phyloP scores from a whole-genome alignment of 1,284 basidiomycete genomes.

The Cystobasidium slooffiae region DNA sequence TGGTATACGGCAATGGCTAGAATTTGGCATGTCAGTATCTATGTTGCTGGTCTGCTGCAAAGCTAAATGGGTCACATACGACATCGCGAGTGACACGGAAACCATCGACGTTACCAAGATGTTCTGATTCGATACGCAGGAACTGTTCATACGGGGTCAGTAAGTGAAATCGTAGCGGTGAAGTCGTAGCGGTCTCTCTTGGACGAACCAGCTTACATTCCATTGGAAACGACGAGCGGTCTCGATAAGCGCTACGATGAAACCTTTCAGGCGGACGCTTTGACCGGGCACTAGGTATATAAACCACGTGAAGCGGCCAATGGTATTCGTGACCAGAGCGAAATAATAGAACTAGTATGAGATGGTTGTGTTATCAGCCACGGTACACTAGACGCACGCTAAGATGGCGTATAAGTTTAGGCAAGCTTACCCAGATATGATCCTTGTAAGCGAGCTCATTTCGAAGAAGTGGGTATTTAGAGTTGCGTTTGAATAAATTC shows the following conservation, averaged over 20 bases:
- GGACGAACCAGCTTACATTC: conserved; percentile 33
- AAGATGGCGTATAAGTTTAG: background rate
- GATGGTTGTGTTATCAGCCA: background rate
- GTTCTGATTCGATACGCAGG: conserved; percentile 42
- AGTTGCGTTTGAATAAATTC: conserved; percentile 48
- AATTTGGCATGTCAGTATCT: background rate
- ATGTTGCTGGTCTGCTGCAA: background rate
- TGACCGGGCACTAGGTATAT: conserved; percentile 12
- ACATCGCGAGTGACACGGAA: conserved; percentile 45
- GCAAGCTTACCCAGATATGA: conserved; percentile 38
- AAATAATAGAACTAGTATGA: conserved; percentile 48
- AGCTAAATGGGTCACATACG: conserved; percentile 5
- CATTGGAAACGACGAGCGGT: conserved; percentile 42
- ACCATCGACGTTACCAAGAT: conserved; percentile 42
- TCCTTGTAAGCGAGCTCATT: conserved; percentile 51
- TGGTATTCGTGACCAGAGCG: conserved; percentile 47
- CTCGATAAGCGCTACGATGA: conserved; percentile 36
- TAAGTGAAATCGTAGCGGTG: background rate
- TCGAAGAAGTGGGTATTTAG: conserved; percentile 48
- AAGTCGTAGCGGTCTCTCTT: conserved; percentile 4
- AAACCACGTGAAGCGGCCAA: conserved; percentile 51
- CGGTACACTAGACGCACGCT: background rate
- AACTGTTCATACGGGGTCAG: conserved; percentile 4
- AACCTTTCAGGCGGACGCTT: conserved; percentile 32
- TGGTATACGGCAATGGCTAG: conserved; percentile 34